Conservation (phyloP, 225 moss, liverwort and hornwort species). For the Physcomitrellopsis africana region DNA sequence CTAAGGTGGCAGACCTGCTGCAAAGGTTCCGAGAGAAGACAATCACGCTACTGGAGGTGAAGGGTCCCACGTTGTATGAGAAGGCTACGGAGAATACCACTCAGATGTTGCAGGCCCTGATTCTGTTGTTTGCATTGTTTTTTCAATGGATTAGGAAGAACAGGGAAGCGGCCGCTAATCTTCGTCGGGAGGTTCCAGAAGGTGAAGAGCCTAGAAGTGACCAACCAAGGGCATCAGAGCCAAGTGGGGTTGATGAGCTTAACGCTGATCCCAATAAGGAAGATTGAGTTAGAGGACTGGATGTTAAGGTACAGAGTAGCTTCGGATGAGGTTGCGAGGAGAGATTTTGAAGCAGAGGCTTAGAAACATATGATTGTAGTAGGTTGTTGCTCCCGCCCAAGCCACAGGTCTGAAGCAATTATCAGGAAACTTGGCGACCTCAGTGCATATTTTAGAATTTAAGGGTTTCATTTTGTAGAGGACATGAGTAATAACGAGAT, state of each 20-base stretch:
- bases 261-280: conserved; percentile 41
- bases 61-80: conserved; percentile 66
- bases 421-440: neutral
- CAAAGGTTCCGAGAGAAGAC: conserved; percentile 61
- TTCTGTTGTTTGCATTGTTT: conserved; percentile 41
- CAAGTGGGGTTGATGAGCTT: conserved; percentile 28
- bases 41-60: conserved; percentile 56
- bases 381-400: neutral
- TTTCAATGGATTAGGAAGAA: conserved; percentile 59
- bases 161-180: conserved; percentile 39
- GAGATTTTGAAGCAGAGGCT: neutral
- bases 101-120: conserved; percentile 47
- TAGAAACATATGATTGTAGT: conserved; percentile 14
- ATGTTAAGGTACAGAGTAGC: conserved; percentile 7
- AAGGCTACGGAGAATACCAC: conserved; percentile 60
- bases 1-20: conserved; percentile 61
- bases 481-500: no score
- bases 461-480: no score
- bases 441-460: no score
- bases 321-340: conserved; percentile 22
- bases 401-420: neutral
- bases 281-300: conserved; percentile 31
- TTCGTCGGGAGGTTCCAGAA: conserved; percentile 36
- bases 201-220: conserved; percentile 12
- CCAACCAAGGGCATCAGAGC: conserved; percentile 25